Evolutionary conservation across 2,329 filamentous ascomycete species (phyloP), one percentile per base, ranked within the genome.

Genomic region (Microsporum canis): DNA sequence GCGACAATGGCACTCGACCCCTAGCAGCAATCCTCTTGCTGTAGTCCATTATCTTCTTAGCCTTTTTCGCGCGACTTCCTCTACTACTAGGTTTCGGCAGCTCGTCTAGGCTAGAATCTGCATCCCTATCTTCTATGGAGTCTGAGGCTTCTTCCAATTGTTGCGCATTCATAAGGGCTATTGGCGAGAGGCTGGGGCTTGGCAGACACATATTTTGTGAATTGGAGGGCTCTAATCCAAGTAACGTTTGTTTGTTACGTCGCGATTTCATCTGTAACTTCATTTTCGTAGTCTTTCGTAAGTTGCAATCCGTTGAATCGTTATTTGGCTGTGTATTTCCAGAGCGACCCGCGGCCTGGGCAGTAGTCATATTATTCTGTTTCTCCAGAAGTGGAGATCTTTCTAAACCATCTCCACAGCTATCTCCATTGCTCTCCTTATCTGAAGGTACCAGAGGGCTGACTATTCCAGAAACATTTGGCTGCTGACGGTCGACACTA

Each of bases 121-220:
- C 72, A 63, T 77, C 76, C 43, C 70, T 72, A 3, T 72, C 74
- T 61, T 75, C 74, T 5, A 67, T 65, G 23, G 72, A 75, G 14
- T 75, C 74, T 38, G 75, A 75, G n/a, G 72, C 49, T 33, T 53
- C 75, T 53, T 76, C 76, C 61, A 68, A 69, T 60, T 75, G 71
- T 57, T 75, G 67, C 70, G 70, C 80, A 80, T 67, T 92, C 88
- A 67, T 89, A 62, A 95, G 83, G 4, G 92, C 95, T 43, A 87
- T 84, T 3, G 94, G 94, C 31, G 94, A 99, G 61, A 99, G 77
- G 69, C 94, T 91, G 38, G 94, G 94, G 72, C 94, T 99, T 59
- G 94, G 94, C 64, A 99, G 80, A 74, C 90, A 96, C 65, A 89
- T 90, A 77, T 96, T 92, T 41, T 59, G 57, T 4, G 57, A 59